A percentile compares a stretch with the other conserved stretches of the same genome.
phyloP scores from a whole-genome alignment of 306 rosid species.

The Cyamopsis tetragonoloba region DNA sequence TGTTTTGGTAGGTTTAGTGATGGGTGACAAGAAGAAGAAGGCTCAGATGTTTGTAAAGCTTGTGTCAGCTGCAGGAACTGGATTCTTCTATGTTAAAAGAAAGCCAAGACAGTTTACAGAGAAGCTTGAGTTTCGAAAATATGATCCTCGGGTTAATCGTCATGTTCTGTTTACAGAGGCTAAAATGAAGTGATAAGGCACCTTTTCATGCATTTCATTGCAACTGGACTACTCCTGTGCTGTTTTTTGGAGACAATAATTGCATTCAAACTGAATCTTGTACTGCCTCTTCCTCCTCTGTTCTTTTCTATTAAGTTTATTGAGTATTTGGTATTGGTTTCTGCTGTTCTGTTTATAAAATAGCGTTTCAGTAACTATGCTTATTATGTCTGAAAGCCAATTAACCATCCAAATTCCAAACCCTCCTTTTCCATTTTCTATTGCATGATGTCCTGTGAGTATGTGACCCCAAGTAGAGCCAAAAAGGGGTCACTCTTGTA shows the following conservation, averaged over 20 bases:
- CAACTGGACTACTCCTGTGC: background rate
- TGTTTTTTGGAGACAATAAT: background rate
- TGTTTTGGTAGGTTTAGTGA: conserved; percentile 32
- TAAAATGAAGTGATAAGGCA: conserved; percentile 68
- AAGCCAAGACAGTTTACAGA: conserved; percentile 76
- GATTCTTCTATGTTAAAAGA: conserved; percentile 92
- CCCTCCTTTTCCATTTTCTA: no score
- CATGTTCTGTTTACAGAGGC: conserved; percentile 94
- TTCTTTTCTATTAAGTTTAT: no score
- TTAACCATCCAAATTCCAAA: no score
- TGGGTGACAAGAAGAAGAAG: conserved; percentile 92
- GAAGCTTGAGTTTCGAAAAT: conserved; percentile 89
- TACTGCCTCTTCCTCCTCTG: no score
- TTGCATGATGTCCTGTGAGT: no score
- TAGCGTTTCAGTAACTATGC: no score
- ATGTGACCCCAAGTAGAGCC: no score
- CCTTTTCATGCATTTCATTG: background rate
- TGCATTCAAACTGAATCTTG: no score
- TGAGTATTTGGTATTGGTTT: background rate
- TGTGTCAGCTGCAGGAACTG: conserved; percentile 91
- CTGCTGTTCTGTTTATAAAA: background rate
- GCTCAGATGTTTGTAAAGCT: conserved; percentile 79
- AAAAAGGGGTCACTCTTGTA: no score
- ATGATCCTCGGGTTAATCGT: conserved; percentile 79
- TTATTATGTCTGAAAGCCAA: no score